Base-by-base conservation (phyloP, 495 filamentous ascomycete genomes). In the Parachaetomium inaequale region DNA sequence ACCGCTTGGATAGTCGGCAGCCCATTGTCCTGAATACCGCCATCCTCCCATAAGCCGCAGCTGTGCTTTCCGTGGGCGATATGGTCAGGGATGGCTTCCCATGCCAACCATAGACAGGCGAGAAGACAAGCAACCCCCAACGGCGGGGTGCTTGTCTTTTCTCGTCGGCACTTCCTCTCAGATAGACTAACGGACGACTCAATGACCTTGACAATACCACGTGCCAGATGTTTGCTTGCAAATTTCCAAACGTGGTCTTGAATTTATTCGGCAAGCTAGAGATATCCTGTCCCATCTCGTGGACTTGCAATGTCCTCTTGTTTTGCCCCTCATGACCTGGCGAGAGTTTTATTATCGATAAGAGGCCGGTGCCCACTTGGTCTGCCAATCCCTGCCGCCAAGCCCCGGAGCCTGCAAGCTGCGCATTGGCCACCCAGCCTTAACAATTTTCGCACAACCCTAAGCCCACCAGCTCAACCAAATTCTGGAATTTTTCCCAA, bases 401-500 rank as follows among this genome's bases (percentile, higher is more conserved):
- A 61, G 58, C 45, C 6, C 40, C 15, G 15, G 7, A 29, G 38
- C 21, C 25, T 25, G 21, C 40, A 14, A 32, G 31, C 12, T 50
- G 47, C 29, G 69, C 69, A 71, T 63, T 36, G 66, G 54, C 69
- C 69, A 71, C 21, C 31, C 56, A n/a, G 42, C 23, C 63, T 53
- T 72, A 68, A 68, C 69, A 70, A 68, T 70, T 73, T 70, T 62
- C 67, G 59, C 64, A 71, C 68, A 70, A 58, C 71, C 71, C 69
- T 72, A 73, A 70, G 69, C 69, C 67, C 65, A 68, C 69, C 69
- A 70, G 59, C 64, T 67, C 59, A 28, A 23, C 21, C 68, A 67
- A 63, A 68, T 66, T 70, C 72, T 72, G 63, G 66, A 71, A 72
- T 66, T 74, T 77, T 77, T 75, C 70, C 63, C 67, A 61, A 73